A percentile compares a stretch with the other conserved stretches of the same genome.
Evolutionary conservation across 176 grass and related monocot genomes (phyloP).

Genomic region (Lolium perenne): DNA sequence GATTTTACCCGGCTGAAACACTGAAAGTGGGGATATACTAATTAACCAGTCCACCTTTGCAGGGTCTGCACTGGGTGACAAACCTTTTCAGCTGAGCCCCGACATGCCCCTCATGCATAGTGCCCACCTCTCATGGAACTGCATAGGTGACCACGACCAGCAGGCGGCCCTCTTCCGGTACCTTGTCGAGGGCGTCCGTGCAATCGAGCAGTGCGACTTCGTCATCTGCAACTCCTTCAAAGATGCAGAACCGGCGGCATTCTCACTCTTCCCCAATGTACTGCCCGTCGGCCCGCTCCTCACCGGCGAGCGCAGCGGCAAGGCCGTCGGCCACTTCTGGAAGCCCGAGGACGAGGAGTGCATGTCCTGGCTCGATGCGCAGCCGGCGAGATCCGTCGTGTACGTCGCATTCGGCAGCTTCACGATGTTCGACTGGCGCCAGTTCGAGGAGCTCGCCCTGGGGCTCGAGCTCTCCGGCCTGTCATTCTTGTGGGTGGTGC

Average conservation of each 20-base stretch:
- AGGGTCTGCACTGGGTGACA: constrained; percentile 31
- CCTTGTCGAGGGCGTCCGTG: constrained; percentile 12
- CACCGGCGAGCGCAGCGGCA: constrained; percentile 31
- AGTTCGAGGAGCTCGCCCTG: constrained; percentile 50
- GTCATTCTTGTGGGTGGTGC: constrained; percentile 50
- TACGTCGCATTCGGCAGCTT: constrained; percentile 58
- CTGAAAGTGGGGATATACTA: not conserved
- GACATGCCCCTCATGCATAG: constrained; percentile 44
- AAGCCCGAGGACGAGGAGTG: constrained; percentile 37
- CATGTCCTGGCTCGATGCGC: constrained; percentile 53
- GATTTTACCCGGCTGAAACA: no score
- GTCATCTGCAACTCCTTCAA: constrained; percentile 62
- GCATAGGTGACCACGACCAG: constrained; percentile 25
- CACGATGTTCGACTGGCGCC: constrained; percentile 33
- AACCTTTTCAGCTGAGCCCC: constrained; percentile 39
- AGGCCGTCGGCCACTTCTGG: constrained; percentile 61
- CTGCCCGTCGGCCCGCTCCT: constrained; percentile 52
- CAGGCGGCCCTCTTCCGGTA: constrained; percentile 44
- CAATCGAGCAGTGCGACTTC: constrained; percentile 27
- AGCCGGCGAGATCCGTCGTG: constrained; percentile 40
- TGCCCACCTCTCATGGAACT: constrained; percentile 43
- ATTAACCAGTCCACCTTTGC: not conserved
- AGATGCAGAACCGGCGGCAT: constrained; percentile 32
- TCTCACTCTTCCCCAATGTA: constrained; percentile 45
- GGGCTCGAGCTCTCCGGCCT: constrained; percentile 39